phyloP scores from a whole-genome alignment of 2,329 filamentous ascomycete species.

The Rutstroemia sydowiana region DNA sequence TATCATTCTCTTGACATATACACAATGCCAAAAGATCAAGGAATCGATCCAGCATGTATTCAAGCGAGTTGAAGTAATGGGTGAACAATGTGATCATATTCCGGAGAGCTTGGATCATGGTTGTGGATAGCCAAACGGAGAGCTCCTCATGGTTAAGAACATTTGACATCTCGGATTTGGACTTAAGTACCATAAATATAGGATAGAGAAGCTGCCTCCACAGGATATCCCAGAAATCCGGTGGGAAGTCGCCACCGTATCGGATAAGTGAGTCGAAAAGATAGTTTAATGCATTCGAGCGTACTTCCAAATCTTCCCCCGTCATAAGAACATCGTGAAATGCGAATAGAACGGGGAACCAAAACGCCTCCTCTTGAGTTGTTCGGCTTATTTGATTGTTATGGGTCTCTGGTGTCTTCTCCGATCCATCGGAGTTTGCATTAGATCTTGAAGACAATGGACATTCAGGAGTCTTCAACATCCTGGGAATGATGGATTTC shows the following conservation, averaged over 20 bases:
- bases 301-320: slow-evolving; percentile 93
- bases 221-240: slow-evolving; percentile 96
- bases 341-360: slow-evolving; percentile 96
- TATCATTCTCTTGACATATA: slow-evolving; percentile 99
- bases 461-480: slow-evolving; percentile 94
- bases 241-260: slow-evolving; percentile 84
- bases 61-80: slow-evolving; percentile 91
- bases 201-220: slow-evolving; percentile 96
- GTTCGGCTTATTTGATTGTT: slow-evolving; percentile 63
- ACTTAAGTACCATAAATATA: slow-evolving; percentile 96
- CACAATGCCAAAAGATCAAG: slow-evolving; percentile 88
- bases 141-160: slow-evolving; percentile 93
- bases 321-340: slow-evolving; percentile 99
- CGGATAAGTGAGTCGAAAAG: slow-evolving; percentile 89
- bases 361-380: slow-evolving; percentile 92
- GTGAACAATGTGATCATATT: slow-evolving; percentile 99
- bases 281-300: slow-evolving; percentile 84
- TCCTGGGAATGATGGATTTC: slow-evolving; percentile 87
- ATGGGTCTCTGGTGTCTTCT: slow-evolving; percentile 33
- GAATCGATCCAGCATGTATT: slow-evolving; percentile 98
- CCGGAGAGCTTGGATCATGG: slow-evolving; percentile 95
- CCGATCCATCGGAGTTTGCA: slow-evolving; percentile 31
- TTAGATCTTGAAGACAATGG: slow-evolving; percentile 65
- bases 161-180: slow-evolving; percentile 92
- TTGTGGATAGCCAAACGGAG: slow-evolving; percentile 97